These are phyloP conservation scores for Pythium periplocum DNA, from an alignment of 352 stramenopile species.

Conservation along the genomic window DNA sequence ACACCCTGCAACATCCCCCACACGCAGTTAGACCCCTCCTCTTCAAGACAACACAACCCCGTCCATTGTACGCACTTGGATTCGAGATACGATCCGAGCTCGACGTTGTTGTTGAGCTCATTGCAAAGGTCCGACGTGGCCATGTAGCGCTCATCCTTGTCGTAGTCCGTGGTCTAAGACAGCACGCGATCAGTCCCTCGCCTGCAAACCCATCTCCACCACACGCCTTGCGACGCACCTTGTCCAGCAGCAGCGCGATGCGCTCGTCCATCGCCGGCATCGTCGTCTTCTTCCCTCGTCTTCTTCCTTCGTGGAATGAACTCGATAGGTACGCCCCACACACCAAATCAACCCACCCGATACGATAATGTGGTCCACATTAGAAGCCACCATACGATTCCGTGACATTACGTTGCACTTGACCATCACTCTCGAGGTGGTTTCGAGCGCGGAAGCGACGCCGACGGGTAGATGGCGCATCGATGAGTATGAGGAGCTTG, in stretches of 20 bases:
- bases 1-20: constrained; percentile 70
- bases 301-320: not conserved
- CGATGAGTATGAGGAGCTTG: no score
- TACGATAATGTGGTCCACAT: no score
- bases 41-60: not conserved
- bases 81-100: constrained; percentile 81
- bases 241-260: constrained; percentile 77
- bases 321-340: no score
- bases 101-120: constrained; percentile 92
- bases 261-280: constrained; percentile 76
- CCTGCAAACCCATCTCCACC: not conserved
- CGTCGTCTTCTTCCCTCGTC: constrained; percentile 2
- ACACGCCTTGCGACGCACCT: constrained; percentile 27
- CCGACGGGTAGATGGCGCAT: no score
- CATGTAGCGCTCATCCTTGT: constrained; percentile 99
- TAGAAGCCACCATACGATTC: no score
- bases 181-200: not conserved
- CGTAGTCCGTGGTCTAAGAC: constrained; percentile 76
- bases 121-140: constrained; percentile 97
- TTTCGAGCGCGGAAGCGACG: no score
- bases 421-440: no score
- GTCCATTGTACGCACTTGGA: constrained; percentile 51
- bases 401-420: no score
- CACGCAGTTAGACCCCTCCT: not conserved
- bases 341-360: no score